phyloP scores from a whole-genome alignment of 192 early-diverging fungal species.

The Diversispora eburnea region DNA sequence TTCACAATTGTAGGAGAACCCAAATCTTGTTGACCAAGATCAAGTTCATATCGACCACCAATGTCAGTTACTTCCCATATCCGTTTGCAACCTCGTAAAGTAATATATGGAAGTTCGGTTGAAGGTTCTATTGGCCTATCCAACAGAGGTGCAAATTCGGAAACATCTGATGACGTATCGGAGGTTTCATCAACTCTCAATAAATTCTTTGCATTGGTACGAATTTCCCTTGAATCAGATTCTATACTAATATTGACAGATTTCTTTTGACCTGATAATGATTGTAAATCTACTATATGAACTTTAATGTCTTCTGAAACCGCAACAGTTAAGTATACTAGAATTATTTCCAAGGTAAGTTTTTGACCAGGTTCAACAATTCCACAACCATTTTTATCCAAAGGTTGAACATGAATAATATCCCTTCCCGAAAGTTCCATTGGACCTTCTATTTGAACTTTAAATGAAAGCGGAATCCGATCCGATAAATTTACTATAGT shows the following conservation, averaged over 20 bases:
- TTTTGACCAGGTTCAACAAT: conserved; percentile 56
- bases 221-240: conserved; percentile 35
- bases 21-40: conserved; percentile 78
- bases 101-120: conserved; percentile 43
- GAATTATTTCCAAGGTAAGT: conserved; percentile 53
- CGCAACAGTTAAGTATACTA: conserved; percentile 59
- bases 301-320: conserved; percentile 78
- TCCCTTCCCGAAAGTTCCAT: conserved; percentile 65
- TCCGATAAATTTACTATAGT: conserved; percentile 62
- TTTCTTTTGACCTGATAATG: conserved; percentile 54
- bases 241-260: conserved; percentile 63
- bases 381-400: conserved; percentile 58
- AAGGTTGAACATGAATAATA: conserved; percentile 55
- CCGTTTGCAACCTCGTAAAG: conserved; percentile 67
- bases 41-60: conserved; percentile 68
- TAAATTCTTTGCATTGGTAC: conserved; percentile 34
- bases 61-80: conserved; percentile 45
- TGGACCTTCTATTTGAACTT: conserved; percentile 69
- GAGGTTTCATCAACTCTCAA: conserved; percentile 29
- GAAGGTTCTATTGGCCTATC: conserved; percentile 18
- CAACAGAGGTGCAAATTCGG: not conserved
- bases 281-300: conserved; percentile 65
- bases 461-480: conserved; percentile 61
- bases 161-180: conserved; percentile 32
- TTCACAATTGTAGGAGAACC: conserved; percentile 51